These are phyloP conservation scores for Candida boleticola DNA, from an alignment of 805 yeast species.

Conservation along the genomic window DNA sequence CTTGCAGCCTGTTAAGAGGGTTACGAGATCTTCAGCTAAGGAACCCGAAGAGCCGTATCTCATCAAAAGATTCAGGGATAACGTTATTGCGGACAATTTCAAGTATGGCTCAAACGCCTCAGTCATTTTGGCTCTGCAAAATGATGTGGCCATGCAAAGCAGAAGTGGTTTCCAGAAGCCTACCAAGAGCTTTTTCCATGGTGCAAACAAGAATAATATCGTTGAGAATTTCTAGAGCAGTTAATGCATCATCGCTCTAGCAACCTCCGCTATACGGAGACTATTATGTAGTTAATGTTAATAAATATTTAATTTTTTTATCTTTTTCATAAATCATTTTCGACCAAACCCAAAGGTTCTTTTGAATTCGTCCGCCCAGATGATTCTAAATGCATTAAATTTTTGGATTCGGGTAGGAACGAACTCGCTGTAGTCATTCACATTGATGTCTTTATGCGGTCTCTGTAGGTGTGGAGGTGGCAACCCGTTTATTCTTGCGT, in stretches of 20 bases:
- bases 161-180: constrained; percentile 60
- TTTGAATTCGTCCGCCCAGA: constrained; percentile 63
- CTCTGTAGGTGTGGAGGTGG: constrained; percentile 30
- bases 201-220: constrained; percentile 1
- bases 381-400: constrained; percentile 55
- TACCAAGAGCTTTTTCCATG: constrained; percentile 16
- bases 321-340: constrained; percentile 9
- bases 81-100: constrained; percentile 76
- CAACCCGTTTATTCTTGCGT: constrained; percentile 62
- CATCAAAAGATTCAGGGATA: constrained; percentile 59
- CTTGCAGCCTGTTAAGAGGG: constrained; percentile 42
- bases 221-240: constrained; percentile 1
- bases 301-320: not conserved
- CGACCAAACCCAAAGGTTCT: constrained; percentile 48
- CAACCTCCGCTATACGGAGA: too few relatives aligned
- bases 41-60: constrained; percentile 44
- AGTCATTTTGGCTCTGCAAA: constrained; percentile 69
- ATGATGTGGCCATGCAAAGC: constrained; percentile 73
- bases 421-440: constrained; percentile 25
- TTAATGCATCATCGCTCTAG: too few relatives aligned
- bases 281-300: not conserved
- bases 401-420: constrained; percentile 55
- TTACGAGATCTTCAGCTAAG: not conserved
- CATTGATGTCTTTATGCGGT: constrained; percentile 15
- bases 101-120: constrained; percentile 68